Base-by-base conservation (phyloP, 2,329 filamentous ascomycete species). In the Stachybotrys echinatus region DNA sequence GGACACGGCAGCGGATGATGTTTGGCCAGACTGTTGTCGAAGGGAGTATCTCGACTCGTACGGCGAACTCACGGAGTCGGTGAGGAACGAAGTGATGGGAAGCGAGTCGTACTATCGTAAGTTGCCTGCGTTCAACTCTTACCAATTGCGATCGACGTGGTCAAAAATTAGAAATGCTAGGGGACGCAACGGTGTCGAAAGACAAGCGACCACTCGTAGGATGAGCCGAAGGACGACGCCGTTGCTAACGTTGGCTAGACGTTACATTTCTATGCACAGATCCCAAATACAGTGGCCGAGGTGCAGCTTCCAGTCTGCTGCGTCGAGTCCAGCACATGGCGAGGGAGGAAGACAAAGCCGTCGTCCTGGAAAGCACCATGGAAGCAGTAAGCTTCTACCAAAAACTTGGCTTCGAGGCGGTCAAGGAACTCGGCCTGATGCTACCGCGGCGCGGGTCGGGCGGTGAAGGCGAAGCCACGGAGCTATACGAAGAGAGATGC, bases 261-360 rank as follows among this genome's bases (percentile, higher is more conserved):
- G 62, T 70, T 31, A 64, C 65, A 38, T 74, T 71, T 54, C 58
- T 74, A 48, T 74, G 70, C 55, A 67, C 65, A 21, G 59, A 68
- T 53, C 66, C 66, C 19, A 54, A 52, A 31, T 68, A 62, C 51
- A 61, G 62, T 22, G 61, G 68, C 12, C 63, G 54, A 48, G 70
- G 71, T 34, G 67, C 65, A 20, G 71, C 66, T 6, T 63, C 65
- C 21, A 48, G 54, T 19, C 59, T 74, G 20, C 58, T 70, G 19
- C 50, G 61, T 40, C 56, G 53, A 23, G 62, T 73, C n/a, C 60
- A 68, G 46, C 55, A 61, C 5, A 52, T 61, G 49, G 71, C 69
- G 2, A 55, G 56, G 10, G 58, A 50, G 14, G 65, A 67, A 12
- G 56, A 58, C 14, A 56, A 67, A 48, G 60, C 64, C 12, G 62